Percentiles rank a stretch among this genome's conserved stretches.
Conservation (phyloP, 495 filamentous ascomycete genomes). For the Neurospora sp. region DNA sequence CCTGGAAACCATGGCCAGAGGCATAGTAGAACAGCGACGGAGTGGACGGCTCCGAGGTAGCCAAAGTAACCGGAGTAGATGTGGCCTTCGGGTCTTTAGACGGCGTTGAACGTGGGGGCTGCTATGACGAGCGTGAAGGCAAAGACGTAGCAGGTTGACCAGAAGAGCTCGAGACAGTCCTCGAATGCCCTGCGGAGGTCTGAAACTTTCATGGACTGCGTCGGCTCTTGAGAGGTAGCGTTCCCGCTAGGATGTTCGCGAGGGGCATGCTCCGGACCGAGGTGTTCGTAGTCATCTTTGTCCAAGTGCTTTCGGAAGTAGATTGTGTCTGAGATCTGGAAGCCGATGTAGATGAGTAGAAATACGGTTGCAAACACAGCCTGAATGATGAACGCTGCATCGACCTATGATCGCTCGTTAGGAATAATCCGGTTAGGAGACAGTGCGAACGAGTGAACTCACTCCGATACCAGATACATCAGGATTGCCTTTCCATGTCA, state of each 20-base stretch:
- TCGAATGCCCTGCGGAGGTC: neutral
- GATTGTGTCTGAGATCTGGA: neutral
- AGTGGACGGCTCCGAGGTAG: conserved; percentile 71
- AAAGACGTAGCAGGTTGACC: neutral
- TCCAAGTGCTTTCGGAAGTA: neutral
- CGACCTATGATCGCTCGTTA: neutral
- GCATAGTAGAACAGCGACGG: conserved; percentile 57
- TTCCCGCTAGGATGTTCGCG: neutral
- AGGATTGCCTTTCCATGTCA: neutral
- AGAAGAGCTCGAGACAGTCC: neutral
- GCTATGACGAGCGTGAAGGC: neutral
- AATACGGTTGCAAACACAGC: neutral
- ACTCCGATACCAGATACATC: neutral
- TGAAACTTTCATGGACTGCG: neutral
- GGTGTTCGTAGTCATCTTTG: neutral
- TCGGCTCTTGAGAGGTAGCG: neutral
- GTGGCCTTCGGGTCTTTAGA: neutral
- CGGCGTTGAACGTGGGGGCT: neutral
- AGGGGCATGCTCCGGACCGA: neutral
- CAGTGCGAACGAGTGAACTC: neutral
- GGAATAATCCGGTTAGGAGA: neutral
- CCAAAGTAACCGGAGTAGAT: conserved; percentile 51
- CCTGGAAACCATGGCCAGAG: neutral
- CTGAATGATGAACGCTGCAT: neutral
- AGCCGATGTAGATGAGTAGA: neutral